These are phyloP conservation scores for Bacidia rubella DNA, from an alignment of 495 filamentous ascomycete species.

Conservation along the genomic window DNA sequence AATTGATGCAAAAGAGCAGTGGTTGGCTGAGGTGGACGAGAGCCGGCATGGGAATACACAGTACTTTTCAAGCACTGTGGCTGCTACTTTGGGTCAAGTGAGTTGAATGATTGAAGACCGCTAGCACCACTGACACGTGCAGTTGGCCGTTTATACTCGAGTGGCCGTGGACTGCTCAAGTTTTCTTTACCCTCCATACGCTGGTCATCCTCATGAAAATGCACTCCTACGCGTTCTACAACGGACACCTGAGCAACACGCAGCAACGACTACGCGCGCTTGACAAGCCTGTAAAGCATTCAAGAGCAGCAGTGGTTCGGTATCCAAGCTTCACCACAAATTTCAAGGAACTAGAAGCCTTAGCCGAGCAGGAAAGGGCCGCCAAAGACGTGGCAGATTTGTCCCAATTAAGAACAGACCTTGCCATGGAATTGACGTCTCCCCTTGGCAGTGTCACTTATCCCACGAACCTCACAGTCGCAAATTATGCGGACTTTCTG, in stretches of 20 bases:
- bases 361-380: constrained; percentile 24
- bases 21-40: constrained; percentile 56
- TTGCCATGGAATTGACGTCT: constrained; percentile 80
- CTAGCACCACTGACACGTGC: constrained; percentile 16
- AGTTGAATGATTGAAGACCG: constrained; percentile 16
- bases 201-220: constrained; percentile 94
- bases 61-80: constrained; percentile 68
- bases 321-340: constrained; percentile 53
- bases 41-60: constrained; percentile 68
- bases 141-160: constrained; percentile 73
- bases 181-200: constrained; percentile 84
- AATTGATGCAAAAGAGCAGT: constrained; percentile 40
- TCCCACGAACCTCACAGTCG: constrained; percentile 68
- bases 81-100: constrained; percentile 68
- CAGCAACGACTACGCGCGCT: constrained; percentile 64
- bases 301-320: constrained; percentile 52
- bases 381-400: constrained; percentile 37
- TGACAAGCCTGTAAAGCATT: constrained; percentile 59
- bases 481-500: constrained; percentile 77
- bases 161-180: constrained; percentile 93
- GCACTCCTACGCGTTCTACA: constrained; percentile 97
- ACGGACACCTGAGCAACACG: constrained; percentile 83
- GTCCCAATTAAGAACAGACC: constrained; percentile 60
- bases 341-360: constrained; percentile 23
- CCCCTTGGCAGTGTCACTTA: constrained; percentile 84